Conservation (phyloP, 1,284 basidiomycete genomes). For the Sphagnurus paluster region DNA sequence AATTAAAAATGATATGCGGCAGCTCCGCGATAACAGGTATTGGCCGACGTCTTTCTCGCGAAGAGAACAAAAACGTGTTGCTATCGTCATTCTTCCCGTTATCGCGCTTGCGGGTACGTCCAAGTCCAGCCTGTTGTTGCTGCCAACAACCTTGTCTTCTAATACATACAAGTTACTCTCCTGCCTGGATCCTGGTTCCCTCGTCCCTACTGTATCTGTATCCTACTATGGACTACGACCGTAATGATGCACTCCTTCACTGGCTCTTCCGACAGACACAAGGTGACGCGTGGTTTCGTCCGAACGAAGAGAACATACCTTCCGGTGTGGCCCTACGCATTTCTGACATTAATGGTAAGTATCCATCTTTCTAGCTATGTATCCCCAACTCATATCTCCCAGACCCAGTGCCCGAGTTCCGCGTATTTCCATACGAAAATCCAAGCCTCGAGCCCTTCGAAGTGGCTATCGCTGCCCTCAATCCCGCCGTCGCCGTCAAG, state of each 20-base stretch:
- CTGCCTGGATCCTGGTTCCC: no score
- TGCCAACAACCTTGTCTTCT: no score
- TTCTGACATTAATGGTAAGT: slow-evolving; percentile 35
- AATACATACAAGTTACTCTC: no score
- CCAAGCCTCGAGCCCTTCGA: slow-evolving; percentile 71
- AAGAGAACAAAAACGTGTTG: no score
- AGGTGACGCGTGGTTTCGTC: slow-evolving; percentile 75
- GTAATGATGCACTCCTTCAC: slow-evolving; percentile 52
- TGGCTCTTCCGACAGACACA: slow-evolving; percentile 60
- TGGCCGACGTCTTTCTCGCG: no score
- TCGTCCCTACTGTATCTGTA: neutral
- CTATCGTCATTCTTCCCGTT: no score
- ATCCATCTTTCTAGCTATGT: neutral
- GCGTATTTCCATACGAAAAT: slow-evolving; percentile 76
- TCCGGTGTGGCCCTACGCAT: slow-evolving; percentile 68
- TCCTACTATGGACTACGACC: slow-evolving; percentile 49
- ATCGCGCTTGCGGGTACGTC: no score
- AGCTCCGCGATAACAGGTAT: no score
- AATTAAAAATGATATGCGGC: no score
- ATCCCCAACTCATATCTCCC: slow-evolving; percentile 9
- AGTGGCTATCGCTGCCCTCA: slow-evolving; percentile 68
- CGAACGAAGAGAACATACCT: slow-evolving; percentile 64
- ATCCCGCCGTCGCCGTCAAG: slow-evolving; percentile 82
- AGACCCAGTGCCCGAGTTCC: slow-evolving; percentile 45
- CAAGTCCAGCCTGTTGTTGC: no score